Conservation (phyloP, 2,329 filamentous ascomycete species). For the Ciborinia camelliae region DNA sequence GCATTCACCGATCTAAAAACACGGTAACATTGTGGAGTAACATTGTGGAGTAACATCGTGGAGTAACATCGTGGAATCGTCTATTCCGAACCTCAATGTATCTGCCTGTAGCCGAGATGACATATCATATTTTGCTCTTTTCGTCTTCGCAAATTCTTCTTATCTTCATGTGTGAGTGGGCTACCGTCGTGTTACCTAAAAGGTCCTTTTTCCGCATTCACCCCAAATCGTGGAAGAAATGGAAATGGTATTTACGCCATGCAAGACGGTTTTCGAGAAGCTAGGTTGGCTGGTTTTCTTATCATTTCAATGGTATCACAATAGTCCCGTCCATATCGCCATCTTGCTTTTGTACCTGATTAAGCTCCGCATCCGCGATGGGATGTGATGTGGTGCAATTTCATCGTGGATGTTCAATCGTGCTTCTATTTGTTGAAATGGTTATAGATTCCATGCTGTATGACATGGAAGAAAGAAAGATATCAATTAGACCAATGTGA, state of each 20-base stretch:
- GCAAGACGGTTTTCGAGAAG: not conserved
- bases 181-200: slow-evolving; percentile 10
- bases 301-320: not conserved
- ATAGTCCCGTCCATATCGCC: not conserved
- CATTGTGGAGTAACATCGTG: too few species aligned
- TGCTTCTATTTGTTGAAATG: not conserved
- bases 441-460: not conserved
- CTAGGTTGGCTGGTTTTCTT: not conserved
- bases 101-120: slow-evolving; percentile 9
- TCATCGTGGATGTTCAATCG: not conserved
- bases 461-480: not conserved
- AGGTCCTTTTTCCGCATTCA: slow-evolving; percentile 11
- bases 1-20: not conserved
- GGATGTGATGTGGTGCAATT: not conserved
- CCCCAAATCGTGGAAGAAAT: not conserved
- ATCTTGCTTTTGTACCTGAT: slow-evolving; percentile 6
- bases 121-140: slow-evolving; percentile 4
- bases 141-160: not conserved
- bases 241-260: not conserved
- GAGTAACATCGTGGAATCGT: slow-evolving; percentile 5
- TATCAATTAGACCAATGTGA: not conserved
- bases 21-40: slow-evolving; percentile 3
- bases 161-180: not conserved
- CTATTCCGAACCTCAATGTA: slow-evolving; percentile 8
- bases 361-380: not conserved